Evolutionary conservation across 345 rosid genomes (phyloP), one percentile per base, ranked within the genome.

Genomic region (Eutrema japonicum): DNA sequence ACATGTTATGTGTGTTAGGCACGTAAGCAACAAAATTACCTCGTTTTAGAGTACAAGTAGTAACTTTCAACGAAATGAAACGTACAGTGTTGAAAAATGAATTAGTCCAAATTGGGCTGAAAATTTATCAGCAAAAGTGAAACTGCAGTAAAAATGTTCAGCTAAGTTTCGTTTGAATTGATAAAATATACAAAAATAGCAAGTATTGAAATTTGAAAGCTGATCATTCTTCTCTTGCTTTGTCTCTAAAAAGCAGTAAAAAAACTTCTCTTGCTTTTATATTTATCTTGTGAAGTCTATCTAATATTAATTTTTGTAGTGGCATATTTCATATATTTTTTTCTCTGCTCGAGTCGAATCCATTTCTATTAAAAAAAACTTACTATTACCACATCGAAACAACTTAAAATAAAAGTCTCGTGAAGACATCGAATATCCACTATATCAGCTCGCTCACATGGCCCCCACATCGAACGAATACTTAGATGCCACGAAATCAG

Each of bases 341-440:
- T 41, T 43, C 30, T 18, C 45, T 53, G 22, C 18, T 49, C 3
- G 52, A 61, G 43, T 38, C 52, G 46, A 35, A 53, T 53, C 63
- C 54, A 72, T 13, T 46, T 36, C 43, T 29, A 18, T 27, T 37
- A 2, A 22, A 18, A 4, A 2, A 14, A n/a, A 35, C 2, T 22
- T 10, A 45, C 3, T 22, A 43, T 8, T 10, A 65, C 65, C 33
- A 65, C 58, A 73, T 65, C 42, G 33, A 50, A 71, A 46, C 6
- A 55, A 45, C 50, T 33, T 0, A 5, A 26, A 49, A 58, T 7
- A 27, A 54, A 18, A 42, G 38, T 42, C 6, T 54, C 61, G 60
- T 57, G 72, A 65, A 48, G 55, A 60, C 62, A 60, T 67, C 63
- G 68, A 68, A 56, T 51, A 67, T 75, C 73, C 55, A 75, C 68